Evolutionary conservation across 108 stramenopile genomes (phyloP).

Genomic region (Discostella pseudostelligera): DNA sequence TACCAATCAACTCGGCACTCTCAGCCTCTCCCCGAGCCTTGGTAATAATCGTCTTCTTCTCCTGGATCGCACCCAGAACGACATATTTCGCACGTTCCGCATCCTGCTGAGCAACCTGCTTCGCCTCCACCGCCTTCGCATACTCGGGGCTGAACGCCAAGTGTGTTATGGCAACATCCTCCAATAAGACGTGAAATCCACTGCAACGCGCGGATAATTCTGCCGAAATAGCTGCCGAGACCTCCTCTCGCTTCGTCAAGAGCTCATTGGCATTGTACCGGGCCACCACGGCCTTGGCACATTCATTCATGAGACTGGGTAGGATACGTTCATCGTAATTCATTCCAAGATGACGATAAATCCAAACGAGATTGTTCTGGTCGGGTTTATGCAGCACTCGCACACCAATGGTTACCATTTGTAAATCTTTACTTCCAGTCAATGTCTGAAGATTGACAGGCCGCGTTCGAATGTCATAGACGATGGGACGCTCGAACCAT

Average conservation of each 20-base stretch:
- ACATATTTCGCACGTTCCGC: constrained; percentile 98
- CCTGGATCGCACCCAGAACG: constrained; percentile 95
- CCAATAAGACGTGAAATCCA: constrained; percentile 84
- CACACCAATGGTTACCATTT: constrained; percentile 99
- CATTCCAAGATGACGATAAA: constrained; percentile 90
- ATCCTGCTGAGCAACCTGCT: constrained; percentile 99
- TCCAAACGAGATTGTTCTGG: constrained; percentile 85
- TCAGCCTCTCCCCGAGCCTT: constrained; percentile 99
- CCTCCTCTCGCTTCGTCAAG: constrained; percentile 97
- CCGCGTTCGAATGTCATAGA: constrained; percentile 96
- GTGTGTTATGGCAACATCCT: constrained; percentile 99
- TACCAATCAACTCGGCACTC: constrained; percentile 96
- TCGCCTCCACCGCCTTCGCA: constrained; percentile 98
- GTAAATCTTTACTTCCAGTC: constrained; percentile 97
- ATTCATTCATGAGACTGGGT: constrained; percentile 99
- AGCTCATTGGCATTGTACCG: constrained; percentile 99
- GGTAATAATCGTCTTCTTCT: constrained; percentile 98
- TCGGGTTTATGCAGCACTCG: constrained; percentile 98
- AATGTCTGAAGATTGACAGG: constrained; percentile 94
- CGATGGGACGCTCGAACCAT: constrained; percentile 96
- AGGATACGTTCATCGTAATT: constrained; percentile 99
- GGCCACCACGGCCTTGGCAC: constrained; percentile 98
- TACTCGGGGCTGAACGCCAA: constrained; percentile 98
- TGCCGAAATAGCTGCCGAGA: constrained; percentile 79
- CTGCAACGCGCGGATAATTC: constrained; percentile 83